phyloP scores from a whole-genome alignment of 805 yeast genomes.

The Wickerhamiella slavikovae region DNA sequence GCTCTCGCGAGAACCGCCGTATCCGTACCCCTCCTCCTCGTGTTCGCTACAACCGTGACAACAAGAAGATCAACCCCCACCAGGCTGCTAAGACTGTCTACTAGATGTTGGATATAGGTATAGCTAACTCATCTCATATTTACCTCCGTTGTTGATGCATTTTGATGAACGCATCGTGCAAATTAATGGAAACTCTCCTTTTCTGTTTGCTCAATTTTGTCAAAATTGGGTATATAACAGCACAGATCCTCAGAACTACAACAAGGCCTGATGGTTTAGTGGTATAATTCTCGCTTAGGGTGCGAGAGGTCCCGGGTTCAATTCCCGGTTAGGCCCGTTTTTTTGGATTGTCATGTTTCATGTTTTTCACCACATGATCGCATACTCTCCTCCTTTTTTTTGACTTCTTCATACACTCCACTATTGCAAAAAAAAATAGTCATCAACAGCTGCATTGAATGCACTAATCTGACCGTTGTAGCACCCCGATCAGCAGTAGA shows the following conservation, averaged over 20 bases:
- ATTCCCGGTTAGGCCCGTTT: constrained; percentile 6
- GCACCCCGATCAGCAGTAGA: too few species aligned
- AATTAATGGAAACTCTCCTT: background rate
- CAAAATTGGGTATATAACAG: background rate
- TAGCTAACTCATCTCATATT: background rate
- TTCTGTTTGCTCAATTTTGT: background rate
- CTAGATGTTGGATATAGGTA: background rate
- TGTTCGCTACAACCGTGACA: constrained; percentile 88
- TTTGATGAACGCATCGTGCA: too few species aligned
- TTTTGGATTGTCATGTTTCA: background rate
- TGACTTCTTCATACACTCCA: too few species aligned
- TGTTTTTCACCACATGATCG: background rate
- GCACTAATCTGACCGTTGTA: too few species aligned
- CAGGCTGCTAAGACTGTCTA: constrained; percentile 34
- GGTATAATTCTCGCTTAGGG: constrained; percentile 7
- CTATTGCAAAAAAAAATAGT: too few species aligned
- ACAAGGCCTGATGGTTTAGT: constrained; percentile 6
- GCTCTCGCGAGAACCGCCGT: constrained; percentile 98
- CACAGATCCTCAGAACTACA: too few species aligned
- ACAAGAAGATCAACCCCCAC: constrained; percentile 88
- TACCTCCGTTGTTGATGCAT: background rate
- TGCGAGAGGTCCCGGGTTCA: constrained; percentile 7
- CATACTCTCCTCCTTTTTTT: background rate
- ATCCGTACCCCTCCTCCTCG: constrained; percentile 98
- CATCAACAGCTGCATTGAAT: too few species aligned